These are phyloP conservation scores for Boletellus ananas DNA, from an alignment of 768 basidiomycete species.

Conservation along the genomic window DNA sequence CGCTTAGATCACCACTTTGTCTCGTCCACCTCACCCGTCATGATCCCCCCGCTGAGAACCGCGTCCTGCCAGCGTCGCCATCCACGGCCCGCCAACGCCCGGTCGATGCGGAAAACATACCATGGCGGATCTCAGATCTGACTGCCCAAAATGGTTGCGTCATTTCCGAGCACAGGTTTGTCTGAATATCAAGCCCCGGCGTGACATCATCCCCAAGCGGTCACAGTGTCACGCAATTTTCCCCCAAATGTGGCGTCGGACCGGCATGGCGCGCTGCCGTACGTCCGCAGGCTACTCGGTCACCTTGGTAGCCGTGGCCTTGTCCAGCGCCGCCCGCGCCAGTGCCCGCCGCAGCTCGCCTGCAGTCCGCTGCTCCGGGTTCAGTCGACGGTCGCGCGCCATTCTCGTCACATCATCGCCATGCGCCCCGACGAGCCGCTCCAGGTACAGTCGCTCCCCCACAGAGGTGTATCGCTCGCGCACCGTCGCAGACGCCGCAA, in stretches of 20 bases:
- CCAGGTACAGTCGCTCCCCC: conserved; percentile 67
- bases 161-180: conserved; percentile 32
- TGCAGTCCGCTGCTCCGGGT: conserved; percentile 78
- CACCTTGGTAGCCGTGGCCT: not conserved
- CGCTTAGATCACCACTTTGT: conserved; percentile 2
- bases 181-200: conserved; percentile 19
- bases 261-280: conserved; percentile 12
- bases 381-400: conserved; percentile 75
- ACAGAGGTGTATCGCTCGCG: conserved; percentile 61
- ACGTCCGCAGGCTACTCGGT: conserved; percentile 1
- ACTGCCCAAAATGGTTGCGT: conserved; percentile 2
- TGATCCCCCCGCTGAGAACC: too few species aligned
- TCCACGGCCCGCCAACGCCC: too few species aligned
- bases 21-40: not conserved
- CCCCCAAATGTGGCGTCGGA: conserved; percentile 11
- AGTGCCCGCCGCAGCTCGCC: conserved; percentile 71
- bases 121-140: conserved; percentile 12
- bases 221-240: conserved; percentile 28
- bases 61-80: not conserved
- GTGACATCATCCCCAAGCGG: conserved; percentile 21
- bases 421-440: conserved; percentile 62
- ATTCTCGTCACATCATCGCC: conserved; percentile 71
- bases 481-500: conserved; percentile 46
- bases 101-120: too few species aligned
- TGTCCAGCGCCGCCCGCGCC: conserved; percentile 40